phyloP scores from a whole-genome alignment of 2,329 filamentous ascomycete genomes.

The Penicillium sp. region DNA sequence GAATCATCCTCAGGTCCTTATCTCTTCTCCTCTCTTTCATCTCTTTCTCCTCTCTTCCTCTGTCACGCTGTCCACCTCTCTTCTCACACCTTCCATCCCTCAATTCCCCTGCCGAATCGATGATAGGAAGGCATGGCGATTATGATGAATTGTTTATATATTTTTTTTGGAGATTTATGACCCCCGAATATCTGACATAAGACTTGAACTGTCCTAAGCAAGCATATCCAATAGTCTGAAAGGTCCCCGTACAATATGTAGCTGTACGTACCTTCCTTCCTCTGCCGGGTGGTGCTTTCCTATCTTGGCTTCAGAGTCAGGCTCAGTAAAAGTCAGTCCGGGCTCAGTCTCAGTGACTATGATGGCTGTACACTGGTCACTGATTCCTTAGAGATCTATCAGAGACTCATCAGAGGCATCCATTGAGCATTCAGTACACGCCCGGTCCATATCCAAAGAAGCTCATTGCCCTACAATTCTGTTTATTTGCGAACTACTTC shows the following conservation, averaged over 20 bases:
- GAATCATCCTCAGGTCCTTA: too few relatives aligned
- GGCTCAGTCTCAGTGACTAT: constrained; percentile 8
- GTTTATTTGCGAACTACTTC: background rate
- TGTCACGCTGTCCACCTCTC: background rate
- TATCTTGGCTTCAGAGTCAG: background rate
- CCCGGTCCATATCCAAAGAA: constrained; percentile 12
- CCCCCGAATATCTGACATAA: too few relatives aligned
- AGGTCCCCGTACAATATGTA: too few relatives aligned
- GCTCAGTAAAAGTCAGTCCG: background rate
- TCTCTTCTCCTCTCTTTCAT: background rate
- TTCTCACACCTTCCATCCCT: background rate
- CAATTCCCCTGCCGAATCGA: too few relatives aligned
- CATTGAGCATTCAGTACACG: constrained; percentile 14
- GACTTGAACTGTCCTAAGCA: too few relatives aligned
- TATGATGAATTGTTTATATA: too few relatives aligned
- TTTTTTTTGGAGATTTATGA: too few relatives aligned
- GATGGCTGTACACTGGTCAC: background rate
- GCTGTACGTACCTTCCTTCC: too few relatives aligned
- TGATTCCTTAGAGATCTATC: constrained; percentile 13
- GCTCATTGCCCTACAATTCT: constrained; percentile 8
- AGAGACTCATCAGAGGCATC: constrained; percentile 13
- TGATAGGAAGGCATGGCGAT: too few relatives aligned
- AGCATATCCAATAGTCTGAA: too few relatives aligned
- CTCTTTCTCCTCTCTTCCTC: background rate
- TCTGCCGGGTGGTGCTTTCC: background rate